Evolutionary conservation across 768 basidiomycete species (phyloP).

Genomic region (Agaricus sinodeliciosus): DNA sequence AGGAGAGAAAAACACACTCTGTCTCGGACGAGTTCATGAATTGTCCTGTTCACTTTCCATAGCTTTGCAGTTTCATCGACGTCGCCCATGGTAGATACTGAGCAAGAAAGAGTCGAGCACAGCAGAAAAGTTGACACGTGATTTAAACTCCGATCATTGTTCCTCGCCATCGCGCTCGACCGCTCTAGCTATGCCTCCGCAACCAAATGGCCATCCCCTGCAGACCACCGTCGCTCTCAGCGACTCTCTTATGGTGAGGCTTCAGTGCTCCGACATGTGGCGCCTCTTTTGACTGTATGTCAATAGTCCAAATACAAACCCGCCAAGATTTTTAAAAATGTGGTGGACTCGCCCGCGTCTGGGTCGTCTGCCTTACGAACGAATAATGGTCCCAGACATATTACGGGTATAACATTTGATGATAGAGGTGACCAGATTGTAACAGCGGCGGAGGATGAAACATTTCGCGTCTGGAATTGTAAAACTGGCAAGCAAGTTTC

Average conservation of each 20-base stretch:
- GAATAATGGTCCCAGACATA: constrained; percentile 53
- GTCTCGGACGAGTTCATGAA: constrained; percentile 94
- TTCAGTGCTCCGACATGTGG: neutral
- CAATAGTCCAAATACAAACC: constrained; percentile 72
- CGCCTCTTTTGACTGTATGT: constrained; percentile 5
- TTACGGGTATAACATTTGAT: constrained; percentile 88
- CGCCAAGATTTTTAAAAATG: constrained; percentile 80
- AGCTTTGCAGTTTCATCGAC: constrained; percentile 79
- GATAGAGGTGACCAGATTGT: constrained; percentile 83
- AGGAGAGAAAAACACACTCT: constrained; percentile 49
- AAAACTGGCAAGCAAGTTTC: constrained; percentile 88
- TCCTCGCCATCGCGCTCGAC: constrained; percentile 4
- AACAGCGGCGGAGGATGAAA: constrained; percentile 89
- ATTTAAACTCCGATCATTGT: constrained; percentile 52
- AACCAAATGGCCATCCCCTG: constrained; percentile 8
- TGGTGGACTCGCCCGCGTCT: constrained; percentile 57
- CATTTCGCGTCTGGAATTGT: constrained; percentile 82
- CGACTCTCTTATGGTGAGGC: constrained; percentile 44
- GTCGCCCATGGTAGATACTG: constrained; percentile 47
- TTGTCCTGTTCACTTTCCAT: constrained; percentile 94
- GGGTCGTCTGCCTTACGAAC: constrained; percentile 29
- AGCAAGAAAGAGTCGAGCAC: constrained; percentile 12
- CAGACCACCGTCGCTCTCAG: constrained; percentile 35
- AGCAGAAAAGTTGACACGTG: constrained; percentile 10
- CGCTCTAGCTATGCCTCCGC: neutral